Conservation (phyloP, 768 basidiomycete species). For the Macrolepiota fuliginosa region DNA sequence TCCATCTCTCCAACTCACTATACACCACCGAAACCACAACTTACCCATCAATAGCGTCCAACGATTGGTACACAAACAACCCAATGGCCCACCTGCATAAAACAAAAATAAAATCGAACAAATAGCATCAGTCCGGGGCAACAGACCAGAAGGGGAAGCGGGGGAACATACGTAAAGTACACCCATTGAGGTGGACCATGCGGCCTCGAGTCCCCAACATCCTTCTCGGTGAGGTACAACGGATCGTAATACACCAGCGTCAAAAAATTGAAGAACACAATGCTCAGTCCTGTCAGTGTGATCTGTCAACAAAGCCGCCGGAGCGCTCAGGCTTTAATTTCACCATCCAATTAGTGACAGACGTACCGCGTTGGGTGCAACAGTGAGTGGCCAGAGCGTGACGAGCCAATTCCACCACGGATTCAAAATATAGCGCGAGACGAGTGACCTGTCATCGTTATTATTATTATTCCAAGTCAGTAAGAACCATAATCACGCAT, state of each 20-base stretch:
- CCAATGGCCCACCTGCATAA: slow-evolving; percentile 76
- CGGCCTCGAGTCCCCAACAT: slow-evolving; percentile 34
- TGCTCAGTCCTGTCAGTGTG: slow-evolving; percentile 77
- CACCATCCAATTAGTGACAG: too few species aligned
- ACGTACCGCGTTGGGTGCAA: slow-evolving; percentile 89
- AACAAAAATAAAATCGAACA: background rate
- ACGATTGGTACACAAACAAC: slow-evolving; percentile 87
- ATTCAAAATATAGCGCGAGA: slow-evolving; percentile 73
- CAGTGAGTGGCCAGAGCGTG: slow-evolving; percentile 76
- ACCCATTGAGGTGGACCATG: slow-evolving; percentile 77
- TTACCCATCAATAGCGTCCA: slow-evolving; percentile 89
- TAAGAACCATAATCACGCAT: slow-evolving; percentile 1
- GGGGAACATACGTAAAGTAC: slow-evolving; percentile 73
- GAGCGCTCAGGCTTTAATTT: too few species aligned
- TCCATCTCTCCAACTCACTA: background rate
- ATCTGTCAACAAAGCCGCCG: slow-evolving; percentile 51
- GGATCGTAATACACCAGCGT: slow-evolving; percentile 87
- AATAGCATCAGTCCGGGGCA: background rate
- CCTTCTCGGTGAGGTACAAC: slow-evolving; percentile 64
- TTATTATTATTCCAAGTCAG: slow-evolving; percentile 7
- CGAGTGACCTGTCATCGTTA: slow-evolving; percentile 52
- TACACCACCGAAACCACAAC: slow-evolving; percentile 21
- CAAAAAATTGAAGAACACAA: slow-evolving; percentile 81
- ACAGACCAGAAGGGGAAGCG: background rate
- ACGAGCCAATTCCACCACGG: slow-evolving; percentile 94